Evolutionary conservation across 805 yeast species (phyloP), one percentile per base, ranked within the genome.

Genomic region (Vanderwaltozyma polyspora): DNA sequence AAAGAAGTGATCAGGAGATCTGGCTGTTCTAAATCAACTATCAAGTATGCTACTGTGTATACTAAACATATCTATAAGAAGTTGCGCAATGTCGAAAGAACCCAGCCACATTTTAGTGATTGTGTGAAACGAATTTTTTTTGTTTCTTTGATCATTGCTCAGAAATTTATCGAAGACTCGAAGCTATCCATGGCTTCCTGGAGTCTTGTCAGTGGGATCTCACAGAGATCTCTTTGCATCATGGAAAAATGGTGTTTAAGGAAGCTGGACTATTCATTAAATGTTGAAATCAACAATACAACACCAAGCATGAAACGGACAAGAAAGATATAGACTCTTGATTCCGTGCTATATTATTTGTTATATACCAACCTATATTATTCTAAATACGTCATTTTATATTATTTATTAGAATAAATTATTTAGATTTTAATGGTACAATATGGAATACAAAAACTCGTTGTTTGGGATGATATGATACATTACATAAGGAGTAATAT

Each of bases 401-500:
- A 12, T 25, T 25, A 25, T 8, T 25, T 9, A 25, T 9, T 25
- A 25, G 6, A 25, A 25, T 25, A 8, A 6, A 6, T 6, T 25
- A 25, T 6, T 6, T 12, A 8, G n/a, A 25, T 25, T 12, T 19
- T 28, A 34, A 23, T 25, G 5, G 26, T 35, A 31, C 6, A 35
- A 4, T 13, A 31, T 25, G 11, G 9, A 14, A 7, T 35, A 28
- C 13, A 35, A 23, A 6, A n/a, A 6, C 3, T 22, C 14, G n/a
- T 39, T 28, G 3, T 35, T 36, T 9, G 60, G 60, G 11, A 52
- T 41, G 5, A 44, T 18, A 18, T 35, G 23, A 48, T 77, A 77
- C 25, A 76, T 67, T 1, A 64, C 46, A 2, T 53, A 14, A 9
- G 73, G 67, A 17, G 74, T 74, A 7, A 66, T 33, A 52, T 69